A percentile compares a stretch with the other conserved stretches of the same genome.
Evolutionary conservation across 176 grass and related monocot genomes (phyloP).

Genomic region (Lolium rigidum): DNA sequence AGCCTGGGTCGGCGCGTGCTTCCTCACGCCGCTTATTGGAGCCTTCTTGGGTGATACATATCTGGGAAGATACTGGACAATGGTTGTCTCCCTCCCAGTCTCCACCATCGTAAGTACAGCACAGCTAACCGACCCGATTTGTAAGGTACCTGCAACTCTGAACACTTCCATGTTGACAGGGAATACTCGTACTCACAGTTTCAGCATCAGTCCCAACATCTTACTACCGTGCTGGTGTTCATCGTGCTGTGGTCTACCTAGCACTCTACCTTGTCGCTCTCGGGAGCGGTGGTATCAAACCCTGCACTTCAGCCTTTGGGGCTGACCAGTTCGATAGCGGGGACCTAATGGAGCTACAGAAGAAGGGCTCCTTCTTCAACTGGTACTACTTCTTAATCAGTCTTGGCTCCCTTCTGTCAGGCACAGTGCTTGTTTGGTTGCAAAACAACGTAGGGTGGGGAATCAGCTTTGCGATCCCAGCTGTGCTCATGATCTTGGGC

Average conservation of each 20-base stretch:
- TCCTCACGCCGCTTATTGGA: slow-evolving; percentile 33
- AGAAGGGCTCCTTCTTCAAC: slow-evolving; percentile 62
- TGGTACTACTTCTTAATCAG: slow-evolving; percentile 60
- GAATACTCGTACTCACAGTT: slow-evolving; percentile 32
- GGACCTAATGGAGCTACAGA: slow-evolving; percentile 36
- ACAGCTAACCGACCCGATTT: neutral
- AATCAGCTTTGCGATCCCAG: slow-evolving; percentile 44
- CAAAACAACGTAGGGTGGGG: slow-evolving; percentile 55
- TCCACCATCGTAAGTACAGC: slow-evolving; percentile 12
- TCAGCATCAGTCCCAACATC: slow-evolving; percentile 30
- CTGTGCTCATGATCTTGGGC: slow-evolving; percentile 27
- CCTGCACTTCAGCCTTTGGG: slow-evolving; percentile 45
- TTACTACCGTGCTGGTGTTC: neutral
- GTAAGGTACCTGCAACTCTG: neutral
- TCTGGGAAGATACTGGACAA: slow-evolving; percentile 44
- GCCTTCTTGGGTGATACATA: slow-evolving; percentile 47
- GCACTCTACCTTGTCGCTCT: slow-evolving; percentile 55
- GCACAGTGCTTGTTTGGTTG: slow-evolving; percentile 59
- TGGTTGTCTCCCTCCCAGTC: slow-evolving; percentile 7
- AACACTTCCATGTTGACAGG: slow-evolving; percentile 37
- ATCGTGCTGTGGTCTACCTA: slow-evolving; percentile 33
- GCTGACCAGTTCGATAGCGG: slow-evolving; percentile 53
- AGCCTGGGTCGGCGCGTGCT: slow-evolving; percentile 27
- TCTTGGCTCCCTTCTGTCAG: slow-evolving; percentile 40
- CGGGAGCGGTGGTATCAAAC: slow-evolving; percentile 46